Base-by-base conservation (phyloP, 2,329 filamentous ascomycete species). In the Zopfia rhizophila region DNA sequence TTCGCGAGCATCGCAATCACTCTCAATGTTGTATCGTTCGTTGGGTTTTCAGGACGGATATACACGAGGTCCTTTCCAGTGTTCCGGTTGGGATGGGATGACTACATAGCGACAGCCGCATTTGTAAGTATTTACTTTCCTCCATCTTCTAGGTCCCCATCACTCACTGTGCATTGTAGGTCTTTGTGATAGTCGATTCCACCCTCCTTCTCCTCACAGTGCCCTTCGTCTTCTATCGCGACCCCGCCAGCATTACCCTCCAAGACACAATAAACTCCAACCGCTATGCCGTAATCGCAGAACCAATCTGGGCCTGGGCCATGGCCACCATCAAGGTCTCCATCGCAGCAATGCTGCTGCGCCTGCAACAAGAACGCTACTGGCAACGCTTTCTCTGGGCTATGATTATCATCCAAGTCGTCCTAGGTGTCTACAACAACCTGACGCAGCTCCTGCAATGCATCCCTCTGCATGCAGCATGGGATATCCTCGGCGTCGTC, bases 251-350 rank as follows among this genome's bases (percentile, higher is more conserved):
- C 3, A 42, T 56, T 23, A 51, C 41, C 10, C 48, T 59, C 21
- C 45, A 40, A 17, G 52, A 59, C 14, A 45, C 39, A 10, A 38
- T 53, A 29, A 14, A 23, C 7, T 37, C 45, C 11, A 43, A 41
- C 38, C 38, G 44, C n/a, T 44, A 53, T 17, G 52, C 48, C 8
- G 27, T 48, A 10, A 53, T 61, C 27, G 48, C 53, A 1, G 51
- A 63, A 30, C 56, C 55, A 4, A 11, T 60, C 25, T 61, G 58
- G 58, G 41, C 54, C 2, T 60, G 51, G 54, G 24, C 45, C 16
- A 59, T 61, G 49, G 40, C 48, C 2, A 19, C 27, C 2, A 51
- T 57, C 25, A 61, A 61, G 41, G 48, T 43, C n/a, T 53, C 48
- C 11, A 48, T 61, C n/a, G 45, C 39, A 8, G 25, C 48, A 23